Evolutionary conservation across 805 yeast species (phyloP).

Genomic region (Starmerella scarabaei): DNA sequence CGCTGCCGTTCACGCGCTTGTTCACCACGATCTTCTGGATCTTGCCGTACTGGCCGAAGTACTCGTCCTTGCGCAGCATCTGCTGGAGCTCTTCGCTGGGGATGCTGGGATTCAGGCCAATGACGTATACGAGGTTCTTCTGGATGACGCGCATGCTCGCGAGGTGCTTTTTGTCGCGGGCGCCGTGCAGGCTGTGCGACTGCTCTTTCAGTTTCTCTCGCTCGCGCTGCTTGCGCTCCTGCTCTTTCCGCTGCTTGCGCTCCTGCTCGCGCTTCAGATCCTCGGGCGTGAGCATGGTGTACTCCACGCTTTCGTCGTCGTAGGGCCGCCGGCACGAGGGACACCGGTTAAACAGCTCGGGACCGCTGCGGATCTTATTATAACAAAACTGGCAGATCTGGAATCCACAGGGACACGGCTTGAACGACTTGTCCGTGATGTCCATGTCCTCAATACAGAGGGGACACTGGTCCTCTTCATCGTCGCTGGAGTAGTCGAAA

Average conservation of each 20-base stretch:
- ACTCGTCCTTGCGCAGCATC: slow-evolving; percentile 73
- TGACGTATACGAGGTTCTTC: slow-evolving; percentile 90
- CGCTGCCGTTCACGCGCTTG: slow-evolving; percentile 46
- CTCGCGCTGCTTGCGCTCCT: slow-evolving; percentile 62
- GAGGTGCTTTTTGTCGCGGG: slow-evolving; percentile 58
- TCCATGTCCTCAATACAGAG: slow-evolving; percentile 97
- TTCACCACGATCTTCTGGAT: slow-evolving; percentile 89
- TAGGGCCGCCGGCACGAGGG: slow-evolving; percentile 95
- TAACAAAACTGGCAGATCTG: slow-evolving; percentile 97
- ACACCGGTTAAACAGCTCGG: slow-evolving; percentile 89
- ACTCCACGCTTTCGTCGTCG: slow-evolving; percentile 87
- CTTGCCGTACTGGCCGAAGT: slow-evolving; percentile 97
- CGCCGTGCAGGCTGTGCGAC: slow-evolving; percentile 22
- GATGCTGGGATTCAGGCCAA: slow-evolving; percentile 79
- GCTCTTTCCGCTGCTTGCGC: slow-evolving; percentile 67
- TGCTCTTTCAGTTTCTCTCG: slow-evolving; percentile 87
- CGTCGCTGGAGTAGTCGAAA: slow-evolving; percentile 50
- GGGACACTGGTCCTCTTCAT: slow-evolving; percentile 74
- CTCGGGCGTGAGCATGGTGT: slow-evolving; percentile 68
- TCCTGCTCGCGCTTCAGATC: slow-evolving; percentile 74
- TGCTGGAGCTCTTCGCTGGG: slow-evolving; percentile 77
- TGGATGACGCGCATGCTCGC: slow-evolving; percentile 98
- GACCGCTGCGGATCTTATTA: slow-evolving; percentile 89
- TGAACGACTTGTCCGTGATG: slow-evolving; percentile 86
- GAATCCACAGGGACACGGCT: slow-evolving; percentile 99